Evolutionary conservation across 768 basidiomycete species (phyloP).

Genomic region (Gloeophyllum trabeum): DNA sequence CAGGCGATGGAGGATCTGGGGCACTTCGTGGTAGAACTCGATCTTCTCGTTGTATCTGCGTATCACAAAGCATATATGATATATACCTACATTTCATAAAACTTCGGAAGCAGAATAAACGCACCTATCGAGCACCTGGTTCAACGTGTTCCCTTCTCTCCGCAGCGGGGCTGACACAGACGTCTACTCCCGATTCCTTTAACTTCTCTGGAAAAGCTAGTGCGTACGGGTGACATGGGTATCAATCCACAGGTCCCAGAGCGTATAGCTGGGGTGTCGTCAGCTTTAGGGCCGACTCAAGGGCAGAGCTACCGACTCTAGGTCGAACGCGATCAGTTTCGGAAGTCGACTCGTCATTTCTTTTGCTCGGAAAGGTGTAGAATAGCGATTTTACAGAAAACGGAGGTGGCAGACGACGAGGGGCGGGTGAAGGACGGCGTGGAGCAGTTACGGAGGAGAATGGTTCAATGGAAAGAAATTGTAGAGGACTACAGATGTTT

Average conservation of each 20-base stretch:
- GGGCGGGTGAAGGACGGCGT: no score
- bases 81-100: not conserved
- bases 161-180: slow-evolving; percentile 37
- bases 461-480: no score
- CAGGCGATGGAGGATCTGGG: slow-evolving; percentile 55
- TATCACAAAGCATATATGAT: no score
- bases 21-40: slow-evolving; percentile 69
- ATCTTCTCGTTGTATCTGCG: slow-evolving; percentile 42
- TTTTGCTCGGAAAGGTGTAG: no score
- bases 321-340: slow-evolving; percentile 66
- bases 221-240: slow-evolving; percentile 50
- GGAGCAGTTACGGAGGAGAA: no score
- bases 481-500: no score
- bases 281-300: not conserved
- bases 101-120: slow-evolving; percentile 1
- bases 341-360: slow-evolving; percentile 33
- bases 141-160: slow-evolving; percentile 30
- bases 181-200: no score
- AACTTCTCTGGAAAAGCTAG: no score
- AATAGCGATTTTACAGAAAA: no score
- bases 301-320: slow-evolving; percentile 46
- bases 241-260: slow-evolving; percentile 87
- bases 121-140: slow-evolving; percentile 41
- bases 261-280: slow-evolving; percentile 50
- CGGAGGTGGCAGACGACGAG: no score